Evolutionary conservation across 148 eudicot species (phyloP).

Genomic region (Cornus kousa): DNA sequence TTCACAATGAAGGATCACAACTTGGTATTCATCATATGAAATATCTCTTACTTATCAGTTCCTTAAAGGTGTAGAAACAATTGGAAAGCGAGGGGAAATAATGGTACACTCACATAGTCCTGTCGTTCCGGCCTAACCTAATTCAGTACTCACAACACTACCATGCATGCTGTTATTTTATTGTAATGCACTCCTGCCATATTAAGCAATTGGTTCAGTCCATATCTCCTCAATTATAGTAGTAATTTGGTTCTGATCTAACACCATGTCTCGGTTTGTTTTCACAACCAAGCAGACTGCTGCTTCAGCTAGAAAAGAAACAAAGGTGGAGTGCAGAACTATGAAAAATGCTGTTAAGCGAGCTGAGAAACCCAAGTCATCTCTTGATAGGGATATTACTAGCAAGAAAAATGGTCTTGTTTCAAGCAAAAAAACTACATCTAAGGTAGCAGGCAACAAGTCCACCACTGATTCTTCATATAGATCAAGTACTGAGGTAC

Average conservation of each 20-base stretch:
- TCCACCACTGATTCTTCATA: neutral
- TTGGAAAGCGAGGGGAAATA: neutral
- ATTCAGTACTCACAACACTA: neutral
- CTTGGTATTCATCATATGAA: neutral
- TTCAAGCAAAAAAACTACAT: neutral
- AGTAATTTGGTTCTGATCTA: neutral
- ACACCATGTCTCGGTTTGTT: neutral
- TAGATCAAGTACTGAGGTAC: neutral
- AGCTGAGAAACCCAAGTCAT: neutral
- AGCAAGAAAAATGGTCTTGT: neutral
- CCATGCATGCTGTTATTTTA: no score
- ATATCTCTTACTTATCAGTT: neutral
- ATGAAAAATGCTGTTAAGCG: neutral
- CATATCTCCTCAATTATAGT: neutral
- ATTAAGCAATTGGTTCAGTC: neutral
- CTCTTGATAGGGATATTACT: neutral
- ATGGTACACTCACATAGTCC: neutral
- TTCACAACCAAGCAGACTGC: neutral
- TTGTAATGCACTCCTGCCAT: neutral
- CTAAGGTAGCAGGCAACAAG: neutral
- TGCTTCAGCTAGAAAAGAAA: neutral
- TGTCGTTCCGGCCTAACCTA: neutral
- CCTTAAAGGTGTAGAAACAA: neutral
- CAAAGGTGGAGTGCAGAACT: neutral
- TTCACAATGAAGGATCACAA: neutral